Percentiles rank a stretch among this genome's conserved stretches.
Conservation (phyloP, 306 rosid genomes). For the Dryas drummondii region DNA sequence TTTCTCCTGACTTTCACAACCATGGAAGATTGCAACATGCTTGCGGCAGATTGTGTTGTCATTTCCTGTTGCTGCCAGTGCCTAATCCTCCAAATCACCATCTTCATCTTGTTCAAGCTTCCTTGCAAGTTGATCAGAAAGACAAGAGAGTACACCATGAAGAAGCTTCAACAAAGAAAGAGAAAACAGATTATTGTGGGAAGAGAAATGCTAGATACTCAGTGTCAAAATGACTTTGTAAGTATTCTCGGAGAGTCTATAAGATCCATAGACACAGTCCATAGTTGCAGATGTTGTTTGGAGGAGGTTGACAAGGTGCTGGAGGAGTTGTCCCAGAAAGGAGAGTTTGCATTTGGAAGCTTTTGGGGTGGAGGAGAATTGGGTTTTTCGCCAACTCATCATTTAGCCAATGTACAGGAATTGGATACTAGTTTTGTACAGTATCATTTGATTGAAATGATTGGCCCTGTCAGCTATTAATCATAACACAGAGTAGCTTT, state of each 20-base stretch:
- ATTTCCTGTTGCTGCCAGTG: conserved; percentile 88
- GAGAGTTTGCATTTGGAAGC: conserved; percentile 85
- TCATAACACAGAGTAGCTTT: neutral
- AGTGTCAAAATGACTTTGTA: conserved; percentile 32
- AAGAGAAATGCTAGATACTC: conserved; percentile 24
- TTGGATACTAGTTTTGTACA: conserved; percentile 29
- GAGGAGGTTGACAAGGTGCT: conserved; percentile 75
- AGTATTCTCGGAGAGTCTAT: conserved; percentile 36
- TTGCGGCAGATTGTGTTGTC: conserved; percentile 72
- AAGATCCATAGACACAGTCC: conserved; percentile 26
- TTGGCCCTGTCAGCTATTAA: conserved; percentile 32
- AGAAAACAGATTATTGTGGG: conserved; percentile 26
- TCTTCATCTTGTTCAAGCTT: conserved; percentile 60
- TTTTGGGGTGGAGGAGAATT: conserved; percentile 52
- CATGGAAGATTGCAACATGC: conserved; percentile 72
- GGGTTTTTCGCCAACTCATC: conserved; percentile 16
- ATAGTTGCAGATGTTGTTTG: conserved; percentile 44
- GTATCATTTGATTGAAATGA: conserved; percentile 47
- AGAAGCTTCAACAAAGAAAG: conserved; percentile 41
- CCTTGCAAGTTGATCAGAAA: conserved; percentile 52
- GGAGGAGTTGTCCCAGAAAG: conserved; percentile 56
- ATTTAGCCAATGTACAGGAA: conserved; percentile 18
- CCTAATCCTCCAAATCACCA: conserved; percentile 62
- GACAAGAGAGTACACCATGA: conserved; percentile 57
- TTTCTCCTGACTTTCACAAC: conserved; percentile 12